Evolutionary conservation across 345 rosid genomes (phyloP), one percentile per base, ranked within the genome.

Genomic region (Gossypium turneri): DNA sequence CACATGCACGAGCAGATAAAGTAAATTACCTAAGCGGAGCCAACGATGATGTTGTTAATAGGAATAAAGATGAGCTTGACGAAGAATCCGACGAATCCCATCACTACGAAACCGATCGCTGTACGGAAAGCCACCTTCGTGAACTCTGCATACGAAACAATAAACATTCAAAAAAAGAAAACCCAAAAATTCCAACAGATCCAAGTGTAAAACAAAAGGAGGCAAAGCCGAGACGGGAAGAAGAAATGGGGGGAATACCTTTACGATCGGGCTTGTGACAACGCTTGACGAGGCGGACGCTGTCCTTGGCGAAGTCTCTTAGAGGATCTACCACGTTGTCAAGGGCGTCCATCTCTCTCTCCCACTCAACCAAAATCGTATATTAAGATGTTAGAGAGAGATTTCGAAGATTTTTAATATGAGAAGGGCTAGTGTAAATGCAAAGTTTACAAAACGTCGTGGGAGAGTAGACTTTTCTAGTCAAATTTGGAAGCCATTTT

Each of bases 51-150:
- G 87, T 89, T 93, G 89, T 91, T 93, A 81, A 93, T 88, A 47
- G 98, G 98, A 75, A 93, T 91, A 82, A 89, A 91, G 75, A 91
- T 85, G 68, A 89, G 80, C 82, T 93, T 93, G 66, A 91, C 94
- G 77, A 91, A 89, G 86, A 89, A 93, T 0, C 94, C 98, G 3
- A 89, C 97, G 63, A 93, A 91, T 50, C 98, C 93, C 97, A 90
- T 90, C 78, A 88, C 97, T 59, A 88, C 97, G 69, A 93, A 90
- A 7, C 98, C 98, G 58, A 93, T 85, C 55, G 97, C 94, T 9
- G 92, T 89, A 81, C 93, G 97, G 56, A 88, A 77, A n/a, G 97
- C 97, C 3, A 91, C 92, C 80, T 88, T 88, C 6, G 88, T 81
- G 86, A 90, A 90, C 78, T 91, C 94, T 91, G 70, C 60, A 24